These are phyloP conservation scores for Parathielavia hyrcaniae DNA, from an alignment of 495 filamentous ascomycete genomes.

Conservation along the genomic window DNA sequence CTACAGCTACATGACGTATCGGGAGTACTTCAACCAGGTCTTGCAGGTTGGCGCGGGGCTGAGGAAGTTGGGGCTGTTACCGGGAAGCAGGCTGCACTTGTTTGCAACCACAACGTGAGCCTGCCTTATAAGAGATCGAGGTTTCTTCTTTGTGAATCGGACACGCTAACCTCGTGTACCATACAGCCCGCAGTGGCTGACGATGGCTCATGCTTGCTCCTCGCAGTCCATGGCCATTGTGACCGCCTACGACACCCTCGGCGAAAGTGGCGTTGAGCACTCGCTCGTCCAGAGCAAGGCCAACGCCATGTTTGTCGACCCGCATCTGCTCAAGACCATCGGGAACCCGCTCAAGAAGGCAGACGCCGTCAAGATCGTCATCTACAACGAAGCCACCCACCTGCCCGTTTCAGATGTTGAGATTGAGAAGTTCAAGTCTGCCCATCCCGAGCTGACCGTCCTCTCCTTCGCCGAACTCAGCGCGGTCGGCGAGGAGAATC, in stretches of 20 bases:
- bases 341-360: conserved; percentile 38
- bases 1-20: conserved; percentile 56
- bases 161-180: neutral
- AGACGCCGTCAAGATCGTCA: conserved; percentile 37
- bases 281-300: conserved; percentile 55
- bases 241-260: conserved; percentile 79
- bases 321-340: conserved; percentile 50
- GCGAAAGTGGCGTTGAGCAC: conserved; percentile 54
- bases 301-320: conserved; percentile 56
- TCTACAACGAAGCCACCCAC: conserved; percentile 42
- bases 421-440: conserved; percentile 39
- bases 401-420: conserved; percentile 37
- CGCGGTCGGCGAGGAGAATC: conserved; percentile 57
- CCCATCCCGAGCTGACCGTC: conserved; percentile 37
- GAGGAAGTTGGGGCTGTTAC: conserved; percentile 49
- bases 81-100: conserved; percentile 49
- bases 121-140: neutral
- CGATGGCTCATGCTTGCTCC: conserved; percentile 57
- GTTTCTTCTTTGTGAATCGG: neutral
- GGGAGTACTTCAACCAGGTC: conserved; percentile 51
- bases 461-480: conserved; percentile 42
- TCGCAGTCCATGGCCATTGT: conserved; percentile 96
- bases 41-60: conserved; percentile 52
- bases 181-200: conserved; percentile 44
- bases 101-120: conserved; percentile 54